A percentile compares a stretch with the other conserved stretches of the same genome.
These are phyloP conservation scores for Colletotrichum ledebouriae DNA, from an alignment of 2,329 filamentous ascomycete species.

Conservation along the genomic window DNA sequence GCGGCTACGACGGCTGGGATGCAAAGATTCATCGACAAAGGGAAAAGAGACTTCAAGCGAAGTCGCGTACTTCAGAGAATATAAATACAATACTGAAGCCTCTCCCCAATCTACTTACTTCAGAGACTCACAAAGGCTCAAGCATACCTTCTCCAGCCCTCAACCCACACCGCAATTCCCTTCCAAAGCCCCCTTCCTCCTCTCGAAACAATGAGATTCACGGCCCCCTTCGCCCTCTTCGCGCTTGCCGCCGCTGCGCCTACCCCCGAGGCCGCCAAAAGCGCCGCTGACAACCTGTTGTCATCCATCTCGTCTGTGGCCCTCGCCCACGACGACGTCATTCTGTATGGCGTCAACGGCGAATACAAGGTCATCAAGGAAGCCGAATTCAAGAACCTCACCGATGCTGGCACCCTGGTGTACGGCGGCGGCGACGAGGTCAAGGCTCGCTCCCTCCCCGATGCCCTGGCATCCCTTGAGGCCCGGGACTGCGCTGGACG, in stretches of 20 bases:
- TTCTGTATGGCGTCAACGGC: conserved; percentile 13
- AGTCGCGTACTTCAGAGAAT: no score
- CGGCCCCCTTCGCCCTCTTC: background rate
- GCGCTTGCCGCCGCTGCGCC: conserved; percentile 5
- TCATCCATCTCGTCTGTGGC: background rate
- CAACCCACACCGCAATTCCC: background rate
- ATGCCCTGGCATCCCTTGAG: background rate
- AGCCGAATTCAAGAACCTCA: conserved; percentile 14
- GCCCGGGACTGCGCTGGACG: conserved; percentile 6
- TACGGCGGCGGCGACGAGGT: conserved; percentile 5
- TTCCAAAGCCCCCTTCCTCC: background rate
- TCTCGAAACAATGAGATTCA: conserved; percentile 5
- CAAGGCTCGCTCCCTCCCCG: background rate
- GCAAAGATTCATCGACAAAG: no score
- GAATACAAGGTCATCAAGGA: conserved; percentile 23
- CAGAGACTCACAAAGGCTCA: no score
- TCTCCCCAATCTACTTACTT: no score
- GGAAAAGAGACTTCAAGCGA: no score
- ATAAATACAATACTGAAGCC: no score
- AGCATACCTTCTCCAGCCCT: background rate
- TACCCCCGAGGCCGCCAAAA: background rate
- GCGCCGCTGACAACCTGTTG: background rate
- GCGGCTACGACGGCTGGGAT: no score
- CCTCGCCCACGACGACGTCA: conserved; percentile 9
- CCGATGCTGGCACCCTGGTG: background rate